A percentile compares a stretch with the other conserved stretches of the same genome.
phyloP scores from a whole-genome alignment of 2,329 filamentous ascomycete genomes.

The Paecilomyces variotii region DNA sequence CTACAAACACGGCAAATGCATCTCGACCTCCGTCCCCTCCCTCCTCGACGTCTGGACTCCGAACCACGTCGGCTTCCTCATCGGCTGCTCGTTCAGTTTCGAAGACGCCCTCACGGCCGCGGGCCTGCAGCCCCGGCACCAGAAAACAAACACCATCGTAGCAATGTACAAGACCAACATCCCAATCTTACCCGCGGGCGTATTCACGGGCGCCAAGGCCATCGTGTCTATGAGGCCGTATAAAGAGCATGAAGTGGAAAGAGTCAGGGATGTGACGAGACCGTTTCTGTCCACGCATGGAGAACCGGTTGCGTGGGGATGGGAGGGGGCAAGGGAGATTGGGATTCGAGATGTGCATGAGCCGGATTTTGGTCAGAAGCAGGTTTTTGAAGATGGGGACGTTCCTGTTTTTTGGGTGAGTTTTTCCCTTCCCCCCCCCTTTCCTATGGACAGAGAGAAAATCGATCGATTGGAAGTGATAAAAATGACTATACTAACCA shows the following conservation, averaged over 20 bases:
- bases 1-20: slow-evolving; percentile 43
- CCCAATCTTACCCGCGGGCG: slow-evolving; percentile 49
- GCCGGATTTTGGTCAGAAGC: slow-evolving; percentile 52
- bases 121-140: slow-evolving; percentile 47
- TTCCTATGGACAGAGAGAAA: too few species aligned
- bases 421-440: slow-evolving; percentile 9
- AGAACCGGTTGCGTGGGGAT: slow-evolving; percentile 59
- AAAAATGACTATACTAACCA: slow-evolving; percentile 8
- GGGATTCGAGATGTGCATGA: slow-evolving; percentile 47
- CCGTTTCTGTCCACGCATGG: slow-evolving; percentile 52
- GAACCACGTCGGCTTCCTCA: slow-evolving; percentile 54
- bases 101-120: slow-evolving; percentile 48
- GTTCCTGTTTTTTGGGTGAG: slow-evolving; percentile 25
- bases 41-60: slow-evolving; percentile 47
- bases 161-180: slow-evolving; percentile 55
- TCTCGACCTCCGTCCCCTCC: slow-evolving; percentile 29
- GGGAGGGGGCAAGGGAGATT: slow-evolving; percentile 45
- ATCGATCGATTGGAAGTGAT: too few species aligned
- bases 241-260: slow-evolving; percentile 40
- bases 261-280: slow-evolving; percentile 48
- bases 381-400: slow-evolving; percentile 31
- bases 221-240: slow-evolving; percentile 61
- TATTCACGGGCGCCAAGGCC: slow-evolving; percentile 47
- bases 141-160: slow-evolving; percentile 42
- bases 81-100: slow-evolving; percentile 59